Conservation (phyloP, 1,139 yeast genomes). For the Magnusiomyces suaveolens region DNA sequence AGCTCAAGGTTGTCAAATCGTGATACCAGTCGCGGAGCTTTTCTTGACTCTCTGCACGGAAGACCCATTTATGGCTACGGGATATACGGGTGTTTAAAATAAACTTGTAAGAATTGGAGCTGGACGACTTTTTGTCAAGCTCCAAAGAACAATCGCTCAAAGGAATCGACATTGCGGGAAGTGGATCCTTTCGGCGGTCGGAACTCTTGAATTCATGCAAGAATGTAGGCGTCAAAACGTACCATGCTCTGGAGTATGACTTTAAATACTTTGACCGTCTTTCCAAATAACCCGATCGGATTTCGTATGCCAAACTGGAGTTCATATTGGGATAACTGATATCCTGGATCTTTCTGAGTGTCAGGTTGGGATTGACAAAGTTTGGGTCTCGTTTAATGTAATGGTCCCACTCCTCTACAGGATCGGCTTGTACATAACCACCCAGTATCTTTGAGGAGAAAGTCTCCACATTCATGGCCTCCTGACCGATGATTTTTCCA, state of each 20-base stretch:
- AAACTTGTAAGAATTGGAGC: slow-evolving; percentile 59
- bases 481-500: slow-evolving; percentile 39
- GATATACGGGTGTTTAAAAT: slow-evolving; percentile 31
- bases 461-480: slow-evolving; percentile 27
- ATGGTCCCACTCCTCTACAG: slow-evolving; percentile 81
- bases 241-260: slow-evolving; percentile 83
- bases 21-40: slow-evolving; percentile 78
- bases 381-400: slow-evolving; percentile 66
- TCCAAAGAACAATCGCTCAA: slow-evolving; percentile 73
- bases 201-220: slow-evolving; percentile 82
- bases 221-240: slow-evolving; percentile 78
- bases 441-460: slow-evolving; percentile 57
- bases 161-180: slow-evolving; percentile 81
- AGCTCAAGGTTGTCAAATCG: slow-evolving; percentile 59
- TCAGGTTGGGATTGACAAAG: slow-evolving; percentile 65
- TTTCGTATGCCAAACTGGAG: slow-evolving; percentile 60
- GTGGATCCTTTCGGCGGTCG: slow-evolving; percentile 72
- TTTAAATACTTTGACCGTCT: slow-evolving; percentile 84
- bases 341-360: slow-evolving; percentile 56
- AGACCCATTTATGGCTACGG: slow-evolving; percentile 79
- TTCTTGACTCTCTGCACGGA: slow-evolving; percentile 71
- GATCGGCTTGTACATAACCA: slow-evolving; percentile 70
- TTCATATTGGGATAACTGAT: slow-evolving; percentile 57
- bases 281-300: slow-evolving; percentile 75
- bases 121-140: slow-evolving; percentile 70